A percentile compares a stretch with the other conserved stretches of the same genome.
Conservation (phyloP, 2,329 filamentous ascomycete genomes). For the Aspergillus carbonarius region DNA sequence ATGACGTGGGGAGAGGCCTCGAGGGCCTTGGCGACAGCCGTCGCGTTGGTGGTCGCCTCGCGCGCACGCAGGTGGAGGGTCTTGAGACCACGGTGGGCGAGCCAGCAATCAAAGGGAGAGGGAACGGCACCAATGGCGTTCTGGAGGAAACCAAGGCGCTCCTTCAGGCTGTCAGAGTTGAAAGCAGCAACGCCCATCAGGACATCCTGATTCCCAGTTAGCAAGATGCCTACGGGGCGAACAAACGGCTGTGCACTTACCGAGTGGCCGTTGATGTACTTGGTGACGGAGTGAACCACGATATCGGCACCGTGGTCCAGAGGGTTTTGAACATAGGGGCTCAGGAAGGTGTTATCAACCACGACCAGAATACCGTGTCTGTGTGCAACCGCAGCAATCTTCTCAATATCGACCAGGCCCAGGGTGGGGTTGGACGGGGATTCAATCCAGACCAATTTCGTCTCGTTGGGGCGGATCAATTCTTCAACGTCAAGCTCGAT, state of each 20-base stretch:
- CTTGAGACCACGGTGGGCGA: slow-evolving; percentile 94
- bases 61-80: slow-evolving; percentile 90
- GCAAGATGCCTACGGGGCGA: neutral
- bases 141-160: slow-evolving; percentile 83
- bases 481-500: slow-evolving; percentile 85
- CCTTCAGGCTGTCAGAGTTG: slow-evolving; percentile 77
- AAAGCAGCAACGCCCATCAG: slow-evolving; percentile 97
- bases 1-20: slow-evolving; percentile 79
- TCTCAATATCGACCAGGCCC: slow-evolving; percentile 85
- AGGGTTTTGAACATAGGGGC: slow-evolving; percentile 94
- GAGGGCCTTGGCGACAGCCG: slow-evolving; percentile 71
- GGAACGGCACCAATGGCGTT: slow-evolving; percentile 97
- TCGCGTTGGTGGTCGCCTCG: slow-evolving; percentile 80
- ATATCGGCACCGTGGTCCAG: slow-evolving; percentile 94
- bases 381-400: slow-evolving; percentile 80
- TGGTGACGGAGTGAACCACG: slow-evolving; percentile 94
- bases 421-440: slow-evolving; percentile 92
- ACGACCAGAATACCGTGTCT: slow-evolving; percentile 87
- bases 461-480: slow-evolving; percentile 77
- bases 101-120: slow-evolving; percentile 95
- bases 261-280: slow-evolving; percentile 97
- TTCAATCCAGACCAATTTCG: slow-evolving; percentile 97
- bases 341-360: slow-evolving; percentile 99
- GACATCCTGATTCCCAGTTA: slow-evolving; percentile 62
- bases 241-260: slow-evolving; percentile 29